Percentiles rank a stretch among this genome's conserved stretches.
phyloP scores from a whole-genome alignment of 163 green algal genomes.

The Chloromonas sp. region DNA sequence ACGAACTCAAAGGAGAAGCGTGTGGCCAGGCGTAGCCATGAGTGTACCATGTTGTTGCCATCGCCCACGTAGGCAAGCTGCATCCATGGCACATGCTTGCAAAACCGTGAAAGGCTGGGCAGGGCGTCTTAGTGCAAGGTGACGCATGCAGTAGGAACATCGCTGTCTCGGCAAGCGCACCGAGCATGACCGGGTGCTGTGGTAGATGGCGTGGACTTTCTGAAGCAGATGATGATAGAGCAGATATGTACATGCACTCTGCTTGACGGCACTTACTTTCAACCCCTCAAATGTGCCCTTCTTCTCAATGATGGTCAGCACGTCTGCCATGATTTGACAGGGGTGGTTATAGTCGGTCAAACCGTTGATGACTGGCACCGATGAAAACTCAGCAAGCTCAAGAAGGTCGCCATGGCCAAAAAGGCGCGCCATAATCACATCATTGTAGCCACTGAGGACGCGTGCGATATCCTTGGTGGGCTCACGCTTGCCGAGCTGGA shows the following conservation, averaged over 20 bases:
- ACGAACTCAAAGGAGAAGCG: constrained; percentile 88
- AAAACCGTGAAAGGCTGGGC: not conserved
- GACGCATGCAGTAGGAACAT: not conserved
- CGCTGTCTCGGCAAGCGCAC: not conserved
- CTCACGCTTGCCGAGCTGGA: constrained; percentile 95
- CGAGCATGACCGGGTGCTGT: not conserved
- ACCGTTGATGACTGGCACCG: constrained; percentile 92
- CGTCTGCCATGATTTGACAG: constrained; percentile 98
- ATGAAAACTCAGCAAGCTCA: constrained; percentile 84
- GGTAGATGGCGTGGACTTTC: not conserved
- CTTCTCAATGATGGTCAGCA: constrained; percentile 91
- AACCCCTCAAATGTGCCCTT: constrained; percentile 80
- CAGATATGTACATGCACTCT: too few species aligned
- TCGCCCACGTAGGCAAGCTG: constrained; percentile 94
- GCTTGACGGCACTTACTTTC: constrained; percentile 58
- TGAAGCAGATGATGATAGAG: too few species aligned
- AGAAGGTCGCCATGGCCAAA: constrained; percentile 93
- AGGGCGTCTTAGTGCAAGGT: not conserved
- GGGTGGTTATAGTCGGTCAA: constrained; percentile 99
- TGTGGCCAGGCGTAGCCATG: constrained; percentile 87
- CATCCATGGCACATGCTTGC: not conserved
- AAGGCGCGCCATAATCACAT: constrained; percentile 95
- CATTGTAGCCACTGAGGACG: constrained; percentile 84
- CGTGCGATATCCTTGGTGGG: constrained; percentile 93
- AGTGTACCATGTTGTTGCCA: constrained; percentile 98